phyloP scores from a whole-genome alignment of 2,329 filamentous ascomycete species.

The Metarhizium sp. region DNA sequence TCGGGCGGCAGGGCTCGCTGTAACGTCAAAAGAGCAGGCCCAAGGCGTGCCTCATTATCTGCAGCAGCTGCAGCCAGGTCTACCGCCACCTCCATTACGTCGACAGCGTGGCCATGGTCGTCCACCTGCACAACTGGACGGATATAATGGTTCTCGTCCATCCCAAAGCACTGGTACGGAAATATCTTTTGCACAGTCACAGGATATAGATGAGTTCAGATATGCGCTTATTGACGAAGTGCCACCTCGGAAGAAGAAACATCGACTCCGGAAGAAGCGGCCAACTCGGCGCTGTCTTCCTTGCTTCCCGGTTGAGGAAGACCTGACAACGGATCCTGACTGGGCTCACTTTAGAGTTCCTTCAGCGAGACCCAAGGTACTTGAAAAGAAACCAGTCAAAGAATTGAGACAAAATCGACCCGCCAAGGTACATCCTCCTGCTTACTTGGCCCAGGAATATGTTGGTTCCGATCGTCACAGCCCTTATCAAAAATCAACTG shows the following conservation, averaged over 20 bases:
- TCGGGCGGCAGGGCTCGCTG: constrained; percentile 41
- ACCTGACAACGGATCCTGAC: constrained; percentile 14
- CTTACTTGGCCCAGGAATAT: not conserved
- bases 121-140: constrained; percentile 19
- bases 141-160: constrained; percentile 12
- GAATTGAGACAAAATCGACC: not conserved
- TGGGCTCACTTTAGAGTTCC: constrained; percentile 14
- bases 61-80: constrained; percentile 3
- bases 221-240: constrained; percentile 23
- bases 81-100: not conserved
- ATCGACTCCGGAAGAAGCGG: constrained; percentile 8
- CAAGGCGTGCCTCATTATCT: constrained; percentile 14
- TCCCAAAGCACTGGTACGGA: constrained; percentile 18
- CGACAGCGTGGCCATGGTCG: not conserved
- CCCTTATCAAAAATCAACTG: constrained; percentile 1
- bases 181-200: constrained; percentile 20
- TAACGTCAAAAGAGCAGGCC: constrained; percentile 42
- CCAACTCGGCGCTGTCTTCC: constrained; percentile 17
- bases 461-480: constrained; percentile 2
- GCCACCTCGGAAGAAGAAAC: constrained; percentile 13
- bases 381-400: not conserved
- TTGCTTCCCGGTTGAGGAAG: constrained; percentile 17
- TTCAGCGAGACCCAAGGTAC: constrained; percentile 1
- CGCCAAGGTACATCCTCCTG: not conserved
- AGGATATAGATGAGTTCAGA: constrained; percentile 23